Conservation (phyloP, 2,329 filamentous ascomycete species). For the Aspergillus sp. region DNA sequence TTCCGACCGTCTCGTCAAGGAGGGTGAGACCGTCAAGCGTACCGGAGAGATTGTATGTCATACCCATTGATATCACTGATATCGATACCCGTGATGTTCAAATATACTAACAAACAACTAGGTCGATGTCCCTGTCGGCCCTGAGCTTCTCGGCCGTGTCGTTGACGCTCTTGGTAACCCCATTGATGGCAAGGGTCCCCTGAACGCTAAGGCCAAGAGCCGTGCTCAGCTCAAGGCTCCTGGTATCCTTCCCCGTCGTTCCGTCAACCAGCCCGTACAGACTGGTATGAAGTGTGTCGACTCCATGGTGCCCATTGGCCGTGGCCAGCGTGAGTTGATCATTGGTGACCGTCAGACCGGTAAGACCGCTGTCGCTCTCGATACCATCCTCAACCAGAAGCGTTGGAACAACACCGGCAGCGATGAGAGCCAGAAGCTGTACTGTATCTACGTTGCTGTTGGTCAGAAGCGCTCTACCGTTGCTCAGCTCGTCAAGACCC, state of each 20-base stretch:
- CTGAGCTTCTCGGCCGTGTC: conserved; percentile 93
- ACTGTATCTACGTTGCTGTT: conserved; percentile 98
- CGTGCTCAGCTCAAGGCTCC: conserved; percentile 99
- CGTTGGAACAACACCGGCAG: conserved; percentile 80
- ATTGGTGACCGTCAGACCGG: conserved; percentile 99
- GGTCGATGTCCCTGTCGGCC: conserved; percentile 71
- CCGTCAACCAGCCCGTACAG: conserved; percentile 98
- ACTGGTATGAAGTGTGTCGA: conserved; percentile 99
- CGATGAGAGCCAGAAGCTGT: conserved; percentile 98
- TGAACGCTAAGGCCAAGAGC: conserved; percentile 87
- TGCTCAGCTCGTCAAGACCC: conserved; percentile 98
- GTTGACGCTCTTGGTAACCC: conserved; percentile 98
- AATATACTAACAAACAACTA: conserved; percentile 40
- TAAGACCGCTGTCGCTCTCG: conserved; percentile 98
- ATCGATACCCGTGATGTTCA: background rate
- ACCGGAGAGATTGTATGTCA: conserved; percentile 94
- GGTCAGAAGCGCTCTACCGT: conserved; percentile 99
- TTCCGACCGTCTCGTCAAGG: conserved; percentile 99
- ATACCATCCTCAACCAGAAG: conserved; percentile 99
- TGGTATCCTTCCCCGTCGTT: conserved; percentile 93
- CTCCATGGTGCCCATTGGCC: conserved; percentile 99
- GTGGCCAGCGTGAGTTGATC: conserved; percentile 99
- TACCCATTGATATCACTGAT: background rate
- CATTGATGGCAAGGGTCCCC: conserved; percentile 97
- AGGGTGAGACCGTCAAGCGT: conserved; percentile 99